Evolutionary conservation across 805 yeast genomes (phyloP).

Genomic region (Candida parachauliodes): DNA sequence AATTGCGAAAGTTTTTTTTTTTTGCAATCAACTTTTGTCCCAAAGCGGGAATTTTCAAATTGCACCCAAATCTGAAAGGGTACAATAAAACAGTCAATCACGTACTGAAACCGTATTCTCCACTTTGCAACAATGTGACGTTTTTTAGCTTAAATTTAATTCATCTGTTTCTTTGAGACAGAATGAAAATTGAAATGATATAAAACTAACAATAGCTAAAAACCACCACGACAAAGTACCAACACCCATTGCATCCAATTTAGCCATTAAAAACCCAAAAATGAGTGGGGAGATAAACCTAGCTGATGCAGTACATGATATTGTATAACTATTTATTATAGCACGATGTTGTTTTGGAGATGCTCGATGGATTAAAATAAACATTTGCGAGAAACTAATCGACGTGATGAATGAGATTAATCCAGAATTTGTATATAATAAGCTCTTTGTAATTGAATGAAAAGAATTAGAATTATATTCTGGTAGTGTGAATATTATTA

Average conservation of each 20-base stretch:
- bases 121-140: neutral
- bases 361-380: slow-evolving; percentile 52
- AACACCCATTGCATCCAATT: slow-evolving; percentile 19
- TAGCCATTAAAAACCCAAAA: slow-evolving; percentile 48
- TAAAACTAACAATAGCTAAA: slow-evolving; percentile 14
- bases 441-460: slow-evolving; percentile 14
- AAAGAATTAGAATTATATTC: slow-evolving; percentile 27
- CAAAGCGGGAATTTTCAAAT: slow-evolving; percentile 2
- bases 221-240: slow-evolving; percentile 32
- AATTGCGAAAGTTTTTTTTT: slow-evolving; percentile 2
- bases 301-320: slow-evolving; percentile 53
- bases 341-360: slow-evolving; percentile 55
- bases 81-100: too few species aligned
- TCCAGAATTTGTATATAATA: slow-evolving; percentile 26
- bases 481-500: slow-evolving; percentile 40
- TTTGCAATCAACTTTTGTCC: neutral
- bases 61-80: slow-evolving; percentile 5
- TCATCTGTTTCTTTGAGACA: slow-evolving; percentile 2
- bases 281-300: slow-evolving; percentile 54
- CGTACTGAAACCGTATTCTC: neutral
- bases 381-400: slow-evolving; percentile 49
- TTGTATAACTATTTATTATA: slow-evolving; percentile 55
- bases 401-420: slow-evolving; percentile 39
- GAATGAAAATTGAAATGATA: slow-evolving; percentile 3
- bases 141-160: neutral